Conservation (phyloP, 495 filamentous ascomycete species). For the Aspergillus sclerotioniger region DNA sequence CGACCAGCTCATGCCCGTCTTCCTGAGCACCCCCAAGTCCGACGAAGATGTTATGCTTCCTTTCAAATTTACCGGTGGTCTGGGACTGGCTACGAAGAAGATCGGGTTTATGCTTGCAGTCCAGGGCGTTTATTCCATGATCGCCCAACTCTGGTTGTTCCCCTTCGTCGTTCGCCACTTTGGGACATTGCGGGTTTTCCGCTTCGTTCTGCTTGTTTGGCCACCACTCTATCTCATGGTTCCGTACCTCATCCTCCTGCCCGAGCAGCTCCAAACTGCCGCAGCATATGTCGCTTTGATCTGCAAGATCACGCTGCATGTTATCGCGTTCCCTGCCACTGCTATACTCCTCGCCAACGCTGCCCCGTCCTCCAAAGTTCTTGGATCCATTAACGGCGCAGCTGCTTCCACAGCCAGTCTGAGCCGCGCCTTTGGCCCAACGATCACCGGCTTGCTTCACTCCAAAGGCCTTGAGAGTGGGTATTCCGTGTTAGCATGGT, state of each 20-base stretch:
- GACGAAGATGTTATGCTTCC: constrained; percentile 59
- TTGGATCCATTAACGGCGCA: constrained; percentile 91
- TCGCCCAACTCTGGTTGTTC: constrained; percentile 78
- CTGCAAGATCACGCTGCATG: constrained; percentile 84
- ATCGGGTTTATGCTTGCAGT: constrained; percentile 85
- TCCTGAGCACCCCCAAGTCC: constrained; percentile 73
- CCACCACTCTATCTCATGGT: constrained; percentile 84
- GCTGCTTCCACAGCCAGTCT: constrained; percentile 87
- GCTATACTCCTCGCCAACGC: constrained; percentile 83
- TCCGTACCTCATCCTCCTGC: constrained; percentile 86
- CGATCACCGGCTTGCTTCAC: constrained; percentile 82
- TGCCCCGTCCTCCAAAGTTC: constrained; percentile 71
- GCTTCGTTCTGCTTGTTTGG: constrained; percentile 74
- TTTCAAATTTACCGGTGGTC: constrained; percentile 85
- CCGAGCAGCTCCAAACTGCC: constrained; percentile 62
- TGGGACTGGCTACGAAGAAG: constrained; percentile 73
- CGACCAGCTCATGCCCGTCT: constrained; percentile 88
- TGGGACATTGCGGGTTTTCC: constrained; percentile 75
- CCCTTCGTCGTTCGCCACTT: constrained; percentile 68
- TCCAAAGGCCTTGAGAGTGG: constrained; percentile 73
- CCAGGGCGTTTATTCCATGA: constrained; percentile 88
- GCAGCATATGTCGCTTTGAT: constrained; percentile 74
- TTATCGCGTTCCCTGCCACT: constrained; percentile 82
- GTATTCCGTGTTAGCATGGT: constrained; percentile 87
- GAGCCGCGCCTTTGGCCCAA: constrained; percentile 82